A percentile compares a stretch with the other conserved stretches of the same genome.
phyloP scores from a whole-genome alignment of 371 early-diverging fungal species.

The Capniomyces stellatus region DNA sequence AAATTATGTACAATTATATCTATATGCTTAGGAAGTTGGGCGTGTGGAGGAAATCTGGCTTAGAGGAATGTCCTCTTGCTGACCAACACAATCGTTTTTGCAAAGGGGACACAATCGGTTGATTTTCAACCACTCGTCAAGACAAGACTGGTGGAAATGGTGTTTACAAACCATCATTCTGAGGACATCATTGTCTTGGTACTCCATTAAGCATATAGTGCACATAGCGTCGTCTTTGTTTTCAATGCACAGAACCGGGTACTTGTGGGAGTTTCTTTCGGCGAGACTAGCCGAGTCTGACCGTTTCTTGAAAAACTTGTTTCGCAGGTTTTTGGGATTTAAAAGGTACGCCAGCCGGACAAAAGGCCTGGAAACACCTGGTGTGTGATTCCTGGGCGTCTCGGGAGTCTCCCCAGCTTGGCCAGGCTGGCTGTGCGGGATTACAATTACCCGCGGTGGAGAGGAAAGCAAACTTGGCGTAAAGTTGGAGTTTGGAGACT shows the following conservation, averaged over 20 bases:
- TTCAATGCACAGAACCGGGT: conserved; percentile 11
- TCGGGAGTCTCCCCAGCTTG: background rate
- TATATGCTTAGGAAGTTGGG: too few species aligned
- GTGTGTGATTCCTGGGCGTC: conserved; percentile 9
- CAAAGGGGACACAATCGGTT: conserved; percentile 66
- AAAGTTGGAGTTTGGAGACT: background rate
- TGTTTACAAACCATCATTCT: conserved; percentile 76
- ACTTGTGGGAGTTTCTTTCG: conserved; percentile 6
- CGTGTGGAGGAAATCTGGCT: too few species aligned
- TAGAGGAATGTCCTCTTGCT: background rate
- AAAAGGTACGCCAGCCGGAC: conserved; percentile 15
- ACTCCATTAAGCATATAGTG: conserved; percentile 83
- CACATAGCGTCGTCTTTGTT: conserved; percentile 39
- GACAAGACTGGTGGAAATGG: conserved; percentile 75
- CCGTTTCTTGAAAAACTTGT: conserved; percentile 9
- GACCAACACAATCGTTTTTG: conserved; percentile 16
- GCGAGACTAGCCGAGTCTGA: conserved; percentile 19
- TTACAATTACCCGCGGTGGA: conserved; percentile 6
- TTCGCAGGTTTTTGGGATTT: conserved; percentile 14
- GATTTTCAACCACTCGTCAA: conserved; percentile 77
- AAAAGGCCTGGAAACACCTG: conserved; percentile 15
- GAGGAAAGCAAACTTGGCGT: background rate
- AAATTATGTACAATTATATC: too few species aligned
- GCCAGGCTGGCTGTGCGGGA: conserved; percentile 8
- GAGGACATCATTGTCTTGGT: conserved; percentile 53